Evolutionary conservation across 306 rosid genomes (phyloP).

Genomic region (Cicer chorassanicum): DNA sequence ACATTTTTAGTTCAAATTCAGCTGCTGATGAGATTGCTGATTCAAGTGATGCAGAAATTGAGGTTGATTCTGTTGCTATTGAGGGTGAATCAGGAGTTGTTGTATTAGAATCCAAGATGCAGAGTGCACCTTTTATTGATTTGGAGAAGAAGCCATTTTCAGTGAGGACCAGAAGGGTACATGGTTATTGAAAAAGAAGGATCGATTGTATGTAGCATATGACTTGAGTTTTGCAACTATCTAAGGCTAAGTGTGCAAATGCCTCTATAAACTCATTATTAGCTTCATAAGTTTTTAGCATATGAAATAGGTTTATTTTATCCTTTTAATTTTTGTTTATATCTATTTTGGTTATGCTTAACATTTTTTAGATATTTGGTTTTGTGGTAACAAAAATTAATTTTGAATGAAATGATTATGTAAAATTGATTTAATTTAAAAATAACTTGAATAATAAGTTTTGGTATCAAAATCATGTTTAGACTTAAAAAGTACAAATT

Average conservation of each 20-base stretch:
- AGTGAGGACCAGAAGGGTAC: conserved; percentile 52
- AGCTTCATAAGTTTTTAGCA: not conserved
- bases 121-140: conserved; percentile 45
- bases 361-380: too few relatives aligned
- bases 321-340: not conserved
- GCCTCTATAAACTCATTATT: conserved; percentile 34
- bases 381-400: too few relatives aligned
- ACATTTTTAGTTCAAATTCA: conserved; percentile 48
- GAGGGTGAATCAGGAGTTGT: conserved; percentile 33
- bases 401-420: too few relatives aligned
- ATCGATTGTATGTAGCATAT: not conserved
- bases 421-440: too few relatives aligned
- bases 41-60: conserved; percentile 38
- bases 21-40: conserved; percentile 33
- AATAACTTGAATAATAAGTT: too few relatives aligned
- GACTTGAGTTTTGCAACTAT: conserved; percentile 26
- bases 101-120: conserved; percentile 47
- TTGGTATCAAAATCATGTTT: too few relatives aligned
- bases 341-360: too few relatives aligned
- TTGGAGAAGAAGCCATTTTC: conserved; percentile 63
- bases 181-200: conserved; percentile 30
- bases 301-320: not conserved
- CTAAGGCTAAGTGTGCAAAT: conserved; percentile 29
- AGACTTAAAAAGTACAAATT: too few relatives aligned
- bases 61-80: conserved; percentile 34